A percentile compares a stretch with the other conserved stretches of the same genome.
phyloP scores from a whole-genome alignment of 2,329 filamentous ascomycete species.

The Colletotrichum trifolii region DNA sequence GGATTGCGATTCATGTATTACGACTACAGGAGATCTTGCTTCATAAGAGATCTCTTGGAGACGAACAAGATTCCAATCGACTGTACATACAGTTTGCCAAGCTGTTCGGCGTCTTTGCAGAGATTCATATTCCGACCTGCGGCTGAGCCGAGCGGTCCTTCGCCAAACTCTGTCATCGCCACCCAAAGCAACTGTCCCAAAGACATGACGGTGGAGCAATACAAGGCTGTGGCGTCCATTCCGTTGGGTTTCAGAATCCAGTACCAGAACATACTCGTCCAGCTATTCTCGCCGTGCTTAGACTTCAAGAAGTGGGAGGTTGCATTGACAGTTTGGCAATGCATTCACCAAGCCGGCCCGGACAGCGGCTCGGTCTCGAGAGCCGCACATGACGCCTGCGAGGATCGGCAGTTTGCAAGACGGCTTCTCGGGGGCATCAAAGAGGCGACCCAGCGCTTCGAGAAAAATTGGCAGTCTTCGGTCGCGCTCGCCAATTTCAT shows the following conservation, averaged over 20 bases:
- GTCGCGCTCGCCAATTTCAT: conserved; percentile 53
- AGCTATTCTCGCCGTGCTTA: conserved; percentile 59
- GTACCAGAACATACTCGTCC: conserved; percentile 66
- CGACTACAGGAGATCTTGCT: conserved; percentile 41
- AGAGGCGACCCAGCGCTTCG: conserved; percentile 46
- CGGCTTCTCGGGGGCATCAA: conserved; percentile 48
- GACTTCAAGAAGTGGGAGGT: conserved; percentile 63
- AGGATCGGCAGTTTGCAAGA: neutral
- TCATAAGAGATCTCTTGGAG: conserved; percentile 32
- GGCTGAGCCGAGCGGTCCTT: conserved; percentile 39
- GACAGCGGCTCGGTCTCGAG: neutral
- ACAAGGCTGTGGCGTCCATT: conserved; percentile 61
- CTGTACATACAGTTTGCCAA: conserved; percentile 55
- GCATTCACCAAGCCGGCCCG: conserved; percentile 59
- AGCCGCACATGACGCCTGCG: neutral
- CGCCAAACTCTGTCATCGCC: conserved; percentile 65
- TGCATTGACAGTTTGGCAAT: conserved; percentile 59
- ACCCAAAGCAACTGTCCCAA: conserved; percentile 58
- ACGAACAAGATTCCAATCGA: conserved; percentile 40
- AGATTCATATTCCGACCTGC: conserved; percentile 50
- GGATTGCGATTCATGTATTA: conserved; percentile 54
- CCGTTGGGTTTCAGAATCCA: conserved; percentile 60
- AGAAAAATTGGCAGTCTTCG: conserved; percentile 64
- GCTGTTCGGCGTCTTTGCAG: conserved; percentile 47
- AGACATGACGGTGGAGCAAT: conserved; percentile 63